Conservation (phyloP, 2,329 filamentous ascomycete species). For the Botrytis sinoallii region DNA sequence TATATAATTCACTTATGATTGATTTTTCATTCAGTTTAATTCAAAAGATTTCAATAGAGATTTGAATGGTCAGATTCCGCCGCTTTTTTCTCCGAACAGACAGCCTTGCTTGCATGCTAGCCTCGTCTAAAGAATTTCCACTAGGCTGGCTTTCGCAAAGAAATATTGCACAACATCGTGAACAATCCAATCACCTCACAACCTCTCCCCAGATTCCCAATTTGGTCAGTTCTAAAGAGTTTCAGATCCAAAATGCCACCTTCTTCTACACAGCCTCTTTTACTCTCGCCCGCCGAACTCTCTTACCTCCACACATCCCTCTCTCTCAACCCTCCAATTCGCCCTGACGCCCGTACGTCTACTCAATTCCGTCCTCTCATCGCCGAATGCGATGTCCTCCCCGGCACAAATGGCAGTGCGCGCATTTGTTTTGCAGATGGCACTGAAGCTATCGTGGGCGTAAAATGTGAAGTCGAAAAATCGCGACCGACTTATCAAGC, state of each 20-base stretch:
- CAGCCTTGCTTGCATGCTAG: background rate
- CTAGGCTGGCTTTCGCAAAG: constrained; percentile 4
- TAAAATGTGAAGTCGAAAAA: constrained; percentile 91
- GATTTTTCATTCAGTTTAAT: background rate
- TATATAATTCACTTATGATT: background rate
- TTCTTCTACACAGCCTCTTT: constrained; percentile 55
- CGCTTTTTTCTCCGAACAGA: background rate
- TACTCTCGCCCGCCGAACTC: constrained; percentile 92
- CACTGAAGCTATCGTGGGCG: constrained; percentile 90
- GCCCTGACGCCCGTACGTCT: constrained; percentile 77
- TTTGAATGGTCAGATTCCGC: background rate
- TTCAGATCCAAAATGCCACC: constrained; percentile 50
- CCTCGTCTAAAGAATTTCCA: constrained; percentile 23
- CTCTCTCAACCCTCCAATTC: constrained; percentile 75
- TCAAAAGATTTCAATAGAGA: background rate
- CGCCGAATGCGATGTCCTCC: constrained; percentile 87
- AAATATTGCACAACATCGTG: constrained; percentile 11
- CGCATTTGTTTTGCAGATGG: constrained; percentile 93
- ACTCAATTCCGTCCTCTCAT: constrained; percentile 87
- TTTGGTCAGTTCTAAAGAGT: background rate
- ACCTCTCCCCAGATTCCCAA: background rate
- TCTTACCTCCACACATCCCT: constrained; percentile 92
- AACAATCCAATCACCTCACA: constrained; percentile 1
- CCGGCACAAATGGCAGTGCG: constrained; percentile 86
- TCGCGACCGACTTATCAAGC: constrained; percentile 43